These are phyloP conservation scores for Tolypocladium nubicola DNA, from an alignment of 2,329 filamentous ascomycete genomes.

Conservation along the genomic window DNA sequence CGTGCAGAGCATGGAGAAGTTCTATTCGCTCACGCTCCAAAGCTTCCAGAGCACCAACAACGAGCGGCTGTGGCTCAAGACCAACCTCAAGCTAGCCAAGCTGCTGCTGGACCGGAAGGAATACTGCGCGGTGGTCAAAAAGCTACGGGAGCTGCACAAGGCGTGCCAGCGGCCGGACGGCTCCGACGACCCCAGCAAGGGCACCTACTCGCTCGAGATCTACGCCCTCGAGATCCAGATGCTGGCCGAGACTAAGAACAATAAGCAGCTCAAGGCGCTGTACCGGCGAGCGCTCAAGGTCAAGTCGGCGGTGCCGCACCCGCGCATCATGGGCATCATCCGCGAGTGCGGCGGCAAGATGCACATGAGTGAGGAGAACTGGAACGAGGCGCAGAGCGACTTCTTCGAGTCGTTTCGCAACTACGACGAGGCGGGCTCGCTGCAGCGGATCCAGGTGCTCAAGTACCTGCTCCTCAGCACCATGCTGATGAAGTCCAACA, in stretches of 20 bases:
- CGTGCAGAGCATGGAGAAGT: slow-evolving; percentile 77
- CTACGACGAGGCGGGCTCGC: slow-evolving; percentile 93
- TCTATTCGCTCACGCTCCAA: slow-evolving; percentile 86
- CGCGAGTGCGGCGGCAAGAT: slow-evolving; percentile 98
- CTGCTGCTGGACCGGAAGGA: slow-evolving; percentile 87
- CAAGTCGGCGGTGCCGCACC: slow-evolving; percentile 93
- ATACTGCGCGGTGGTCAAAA: slow-evolving; percentile 68
- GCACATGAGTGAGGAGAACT: slow-evolving; percentile 99
- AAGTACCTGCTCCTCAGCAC: slow-evolving; percentile 95
- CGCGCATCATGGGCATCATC: slow-evolving; percentile 98
- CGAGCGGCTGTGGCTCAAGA: slow-evolving; percentile 94
- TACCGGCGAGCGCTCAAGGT: slow-evolving; percentile 89
- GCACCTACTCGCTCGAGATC: slow-evolving; percentile 89
- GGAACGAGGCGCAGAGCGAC: slow-evolving; percentile 92
- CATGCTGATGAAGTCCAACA: slow-evolving; percentile 97
- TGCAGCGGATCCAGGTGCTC: slow-evolving; percentile 92
- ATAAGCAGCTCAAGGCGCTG: slow-evolving; percentile 87
- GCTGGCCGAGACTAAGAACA: slow-evolving; percentile 94
- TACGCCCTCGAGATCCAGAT: slow-evolving; percentile 98
- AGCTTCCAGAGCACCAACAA: slow-evolving; percentile 98
- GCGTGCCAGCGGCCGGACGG: slow-evolving; percentile 84
- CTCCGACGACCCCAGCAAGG: slow-evolving; percentile 84
- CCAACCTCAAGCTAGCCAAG: slow-evolving; percentile 91
- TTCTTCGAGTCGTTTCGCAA: slow-evolving; percentile 99
- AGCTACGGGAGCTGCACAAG: slow-evolving; percentile 78